Percentiles rank a stretch among this genome's conserved stretches.
Conservation (phyloP, 768 basidiomycete genomes). For the Kondoa malvinella region DNA sequence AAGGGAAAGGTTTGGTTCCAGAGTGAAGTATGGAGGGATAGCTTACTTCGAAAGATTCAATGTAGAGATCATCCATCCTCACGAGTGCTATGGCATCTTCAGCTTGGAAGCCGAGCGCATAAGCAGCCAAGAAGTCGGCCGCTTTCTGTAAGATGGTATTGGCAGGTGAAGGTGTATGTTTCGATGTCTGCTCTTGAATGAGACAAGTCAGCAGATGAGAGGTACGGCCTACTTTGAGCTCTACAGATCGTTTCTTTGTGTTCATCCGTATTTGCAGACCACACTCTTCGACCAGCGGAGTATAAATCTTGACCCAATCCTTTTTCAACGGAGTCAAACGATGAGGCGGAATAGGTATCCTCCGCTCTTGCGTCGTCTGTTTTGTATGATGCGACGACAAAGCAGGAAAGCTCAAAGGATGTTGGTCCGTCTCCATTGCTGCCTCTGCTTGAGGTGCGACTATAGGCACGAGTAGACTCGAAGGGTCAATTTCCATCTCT, state of each 20-base stretch:
- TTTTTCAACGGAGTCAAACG: conserved; percentile 93
- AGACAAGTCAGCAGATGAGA: background rate
- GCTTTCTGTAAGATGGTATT: conserved; percentile 68
- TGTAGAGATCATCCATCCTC: conserved; percentile 86
- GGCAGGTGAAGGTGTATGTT: conserved; percentile 37
- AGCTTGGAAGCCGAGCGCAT: conserved; percentile 81
- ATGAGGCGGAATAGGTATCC: conserved; percentile 84
- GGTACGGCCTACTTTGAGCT: conserved; percentile 55
- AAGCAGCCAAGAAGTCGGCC: conserved; percentile 91
- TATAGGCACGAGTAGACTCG: conserved; percentile 37
- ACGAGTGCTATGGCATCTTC: conserved; percentile 95
- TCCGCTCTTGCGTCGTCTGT: conserved; percentile 51
- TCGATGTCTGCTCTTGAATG: conserved; percentile 50
- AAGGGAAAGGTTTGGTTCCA: background rate
- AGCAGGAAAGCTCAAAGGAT: conserved; percentile 14
- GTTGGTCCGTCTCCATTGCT: conserved; percentile 40
- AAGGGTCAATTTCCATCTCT: conserved; percentile 27
- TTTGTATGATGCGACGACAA: conserved; percentile 14
- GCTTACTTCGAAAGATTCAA: conserved; percentile 39
- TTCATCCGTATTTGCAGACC: conserved; percentile 97
- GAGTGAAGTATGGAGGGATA: background rate
- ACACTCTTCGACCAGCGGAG: conserved; percentile 83
- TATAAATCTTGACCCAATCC: conserved; percentile 90
- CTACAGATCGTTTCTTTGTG: conserved; percentile 67
- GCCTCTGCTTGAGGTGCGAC: too few species aligned